Percentiles rank a stretch among this genome's conserved stretches.
phyloP scores from a whole-genome alignment of 352 stramenopile species.

The Stramenopiles sp. region DNA sequence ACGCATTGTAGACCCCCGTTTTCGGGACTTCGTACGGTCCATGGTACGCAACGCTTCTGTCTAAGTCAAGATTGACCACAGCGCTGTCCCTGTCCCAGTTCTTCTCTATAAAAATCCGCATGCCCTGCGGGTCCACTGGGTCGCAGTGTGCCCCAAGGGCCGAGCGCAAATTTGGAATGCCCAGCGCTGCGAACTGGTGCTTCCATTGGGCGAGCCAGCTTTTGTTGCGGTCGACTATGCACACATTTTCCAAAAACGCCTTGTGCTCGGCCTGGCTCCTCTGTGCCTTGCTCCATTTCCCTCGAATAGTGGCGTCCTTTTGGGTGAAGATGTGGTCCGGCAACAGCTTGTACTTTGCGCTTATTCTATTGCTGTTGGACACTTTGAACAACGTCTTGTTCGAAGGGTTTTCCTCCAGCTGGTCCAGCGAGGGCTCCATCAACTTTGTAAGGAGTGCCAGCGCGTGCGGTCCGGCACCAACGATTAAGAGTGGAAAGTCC shows the following conservation, averaged over 20 bases:
- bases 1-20: not conserved
- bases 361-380: not conserved
- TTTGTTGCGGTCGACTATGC: not conserved
- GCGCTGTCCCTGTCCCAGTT: not conserved
- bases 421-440: not conserved
- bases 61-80: not conserved
- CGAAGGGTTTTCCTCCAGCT: not conserved
- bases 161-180: not conserved
- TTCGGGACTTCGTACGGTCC: not conserved
- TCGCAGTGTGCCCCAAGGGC: not conserved
- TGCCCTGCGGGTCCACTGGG: not conserved
- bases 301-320: not conserved
- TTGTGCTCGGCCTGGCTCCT: not conserved
- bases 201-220: not conserved
- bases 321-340: not conserved
- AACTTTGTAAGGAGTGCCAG: not conserved
- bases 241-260: not conserved
- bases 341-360: not conserved
- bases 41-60: not conserved
- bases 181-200: not conserved
- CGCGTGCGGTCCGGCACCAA: not conserved
- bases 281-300: not conserved
- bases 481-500: not conserved
- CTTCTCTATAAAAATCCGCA: not conserved
- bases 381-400: not conserved